Conservation (phyloP, 2,329 filamentous ascomycete species). For the Colletotrichum sp. region DNA sequence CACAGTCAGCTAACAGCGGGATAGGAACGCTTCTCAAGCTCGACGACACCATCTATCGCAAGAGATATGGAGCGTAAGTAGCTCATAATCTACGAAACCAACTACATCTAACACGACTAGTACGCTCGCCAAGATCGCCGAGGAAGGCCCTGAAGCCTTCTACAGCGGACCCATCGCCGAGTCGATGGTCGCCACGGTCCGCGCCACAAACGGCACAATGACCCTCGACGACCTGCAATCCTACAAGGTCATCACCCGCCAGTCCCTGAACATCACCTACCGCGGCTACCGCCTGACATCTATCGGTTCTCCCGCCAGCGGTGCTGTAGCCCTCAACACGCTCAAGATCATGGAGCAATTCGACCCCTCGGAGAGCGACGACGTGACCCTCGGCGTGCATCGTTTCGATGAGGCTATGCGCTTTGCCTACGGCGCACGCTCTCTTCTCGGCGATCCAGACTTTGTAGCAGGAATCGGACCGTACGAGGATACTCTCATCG, state of each 20-base stretch:
- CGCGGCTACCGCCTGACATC: constrained; percentile 73
- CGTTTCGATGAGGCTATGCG: constrained; percentile 87
- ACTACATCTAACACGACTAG: constrained; percentile 21
- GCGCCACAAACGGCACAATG: constrained; percentile 80
- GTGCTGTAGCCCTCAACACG: constrained; percentile 74
- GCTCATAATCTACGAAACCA: not conserved
- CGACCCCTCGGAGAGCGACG: constrained; percentile 54
- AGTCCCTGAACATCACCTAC: constrained; percentile 69
- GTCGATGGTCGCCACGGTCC: constrained; percentile 73
- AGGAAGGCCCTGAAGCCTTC: constrained; percentile 74
- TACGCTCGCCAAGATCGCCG: constrained; percentile 79
- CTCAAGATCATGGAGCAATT: constrained; percentile 88
- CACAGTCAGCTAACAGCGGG: not conserved
- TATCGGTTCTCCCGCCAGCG: constrained; percentile 78
- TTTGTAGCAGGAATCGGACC: constrained; percentile 69
- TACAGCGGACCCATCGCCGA: constrained; percentile 78
- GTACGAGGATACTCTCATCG: constrained; percentile 74
- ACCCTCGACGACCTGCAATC: constrained; percentile 76
- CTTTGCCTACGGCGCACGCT: constrained; percentile 83
- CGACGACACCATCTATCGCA: constrained; percentile 80
- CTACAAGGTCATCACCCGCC: constrained; percentile 72
- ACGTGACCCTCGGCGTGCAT: constrained; percentile 75
- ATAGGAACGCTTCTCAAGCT: constrained; percentile 68
- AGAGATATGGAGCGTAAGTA: constrained; percentile 70
- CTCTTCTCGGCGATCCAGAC: constrained; percentile 81